These are phyloP conservation scores for Parsonsia alboflavescens DNA, from an alignment of 257 asterid species.

Conservation along the genomic window DNA sequence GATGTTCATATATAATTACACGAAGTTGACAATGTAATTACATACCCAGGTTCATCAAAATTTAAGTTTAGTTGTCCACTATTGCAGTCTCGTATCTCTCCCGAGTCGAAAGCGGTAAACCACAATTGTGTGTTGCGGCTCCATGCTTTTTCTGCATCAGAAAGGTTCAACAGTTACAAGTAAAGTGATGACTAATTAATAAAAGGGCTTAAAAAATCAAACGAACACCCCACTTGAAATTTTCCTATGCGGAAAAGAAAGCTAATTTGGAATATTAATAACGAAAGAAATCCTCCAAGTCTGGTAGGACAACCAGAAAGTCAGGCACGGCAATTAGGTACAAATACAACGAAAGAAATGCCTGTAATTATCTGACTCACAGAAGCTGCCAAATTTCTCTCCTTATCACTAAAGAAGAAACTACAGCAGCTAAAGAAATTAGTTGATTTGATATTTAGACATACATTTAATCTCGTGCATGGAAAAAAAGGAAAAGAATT, in stretches of 20 bases:
- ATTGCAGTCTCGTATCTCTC: no score
- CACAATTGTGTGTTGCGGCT: no score
- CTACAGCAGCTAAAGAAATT: not conserved
- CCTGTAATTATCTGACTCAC: not conserved
- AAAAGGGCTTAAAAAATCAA: no score
- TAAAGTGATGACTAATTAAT: no score
- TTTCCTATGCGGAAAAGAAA: not conserved
- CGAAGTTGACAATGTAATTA: no score
- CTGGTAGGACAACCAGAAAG: not conserved
- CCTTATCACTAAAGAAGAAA: not conserved
- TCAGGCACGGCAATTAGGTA: constrained; percentile 3
- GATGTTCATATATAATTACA: no score
- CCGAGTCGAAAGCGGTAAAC: no score
- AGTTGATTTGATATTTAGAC: not conserved
- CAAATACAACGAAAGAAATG: not conserved
- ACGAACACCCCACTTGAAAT: not conserved
- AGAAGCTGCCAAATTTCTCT: not conserved
- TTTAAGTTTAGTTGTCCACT: no score
- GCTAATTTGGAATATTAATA: not conserved
- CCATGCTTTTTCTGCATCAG: no score
- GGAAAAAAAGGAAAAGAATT: not conserved
- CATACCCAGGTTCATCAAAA: no score
- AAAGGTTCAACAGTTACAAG: no score
- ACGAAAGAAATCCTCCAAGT: not conserved
- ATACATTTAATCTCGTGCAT: not conserved